Evolutionary conservation across 257 asterid species (phyloP).

Genomic region (Anisodus tanguticus): DNA sequence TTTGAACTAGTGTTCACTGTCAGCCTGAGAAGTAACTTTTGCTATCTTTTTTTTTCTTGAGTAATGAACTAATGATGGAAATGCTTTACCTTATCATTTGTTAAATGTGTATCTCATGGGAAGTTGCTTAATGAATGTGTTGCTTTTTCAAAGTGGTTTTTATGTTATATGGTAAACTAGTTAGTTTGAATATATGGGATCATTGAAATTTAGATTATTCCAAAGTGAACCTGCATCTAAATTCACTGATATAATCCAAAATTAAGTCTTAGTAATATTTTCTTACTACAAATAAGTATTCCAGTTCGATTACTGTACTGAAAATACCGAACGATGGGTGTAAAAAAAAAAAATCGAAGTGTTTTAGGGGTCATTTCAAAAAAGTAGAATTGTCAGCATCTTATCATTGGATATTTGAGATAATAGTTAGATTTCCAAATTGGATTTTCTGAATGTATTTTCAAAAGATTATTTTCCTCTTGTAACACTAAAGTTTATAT

Average conservation of each 20-base stretch:
- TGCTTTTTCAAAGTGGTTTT: not conserved
- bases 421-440: not conserved
- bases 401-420: not conserved
- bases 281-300: no score
- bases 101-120: not conserved
- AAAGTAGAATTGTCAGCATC: no score
- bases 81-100: not conserved
- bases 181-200: not conserved
- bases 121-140: not conserved
- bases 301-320: no score
- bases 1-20: not conserved
- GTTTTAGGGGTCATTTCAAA: no score
- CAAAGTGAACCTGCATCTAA: not conserved
- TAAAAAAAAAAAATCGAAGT: no score
- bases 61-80: not conserved
- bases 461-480: no score
- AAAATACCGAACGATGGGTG: no score
- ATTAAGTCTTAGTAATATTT: not conserved
- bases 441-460: not conserved
- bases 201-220: no score
- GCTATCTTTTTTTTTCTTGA: not conserved
- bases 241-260: not conserved
- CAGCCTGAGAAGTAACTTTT: not conserved
- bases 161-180: not conserved
- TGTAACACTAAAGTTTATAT: no score